phyloP scores from a whole-genome alignment of 2,329 filamentous ascomycete genomes.

The Clarireedia paspali region DNA sequence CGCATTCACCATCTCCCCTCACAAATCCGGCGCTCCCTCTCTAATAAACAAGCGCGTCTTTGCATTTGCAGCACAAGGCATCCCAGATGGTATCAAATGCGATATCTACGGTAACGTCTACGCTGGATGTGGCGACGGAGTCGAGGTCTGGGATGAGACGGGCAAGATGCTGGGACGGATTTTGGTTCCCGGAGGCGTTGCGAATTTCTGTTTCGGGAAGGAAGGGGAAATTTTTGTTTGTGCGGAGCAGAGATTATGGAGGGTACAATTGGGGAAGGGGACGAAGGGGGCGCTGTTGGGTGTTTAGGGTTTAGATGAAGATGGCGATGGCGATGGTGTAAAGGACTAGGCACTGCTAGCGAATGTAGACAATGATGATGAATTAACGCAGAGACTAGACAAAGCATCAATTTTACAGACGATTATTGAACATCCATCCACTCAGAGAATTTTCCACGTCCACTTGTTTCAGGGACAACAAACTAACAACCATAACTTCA shows the following conservation, averaged over 20 bases:
- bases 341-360: too few species aligned
- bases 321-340: neutral
- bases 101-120: conserved; percentile 49
- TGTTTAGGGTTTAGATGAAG: neutral
- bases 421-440: too few species aligned
- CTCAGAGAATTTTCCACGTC: too few species aligned
- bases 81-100: conserved; percentile 52
- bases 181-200: conserved; percentile 20
- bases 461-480: too few species aligned
- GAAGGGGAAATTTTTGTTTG: conserved; percentile 24
- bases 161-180: conserved; percentile 46
- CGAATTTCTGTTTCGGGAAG: conserved; percentile 27
- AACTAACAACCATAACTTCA: too few species aligned
- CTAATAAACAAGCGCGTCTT: conserved; percentile 36
- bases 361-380: too few species aligned
- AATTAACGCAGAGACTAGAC: too few species aligned
- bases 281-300: conserved; percentile 16
- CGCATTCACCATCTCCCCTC: conserved; percentile 17
- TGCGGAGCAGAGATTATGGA: conserved; percentile 23
- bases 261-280: conserved; percentile 14
- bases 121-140: conserved; percentile 45
- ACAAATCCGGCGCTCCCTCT: conserved; percentile 13
- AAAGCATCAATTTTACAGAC: too few species aligned
- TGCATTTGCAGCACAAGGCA: conserved; percentile 44
- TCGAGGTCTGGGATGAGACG: conserved; percentile 44